These are phyloP conservation scores for Toxicodendron radicans DNA, from an alignment of 345 rosid species.

Conservation along the genomic window DNA sequence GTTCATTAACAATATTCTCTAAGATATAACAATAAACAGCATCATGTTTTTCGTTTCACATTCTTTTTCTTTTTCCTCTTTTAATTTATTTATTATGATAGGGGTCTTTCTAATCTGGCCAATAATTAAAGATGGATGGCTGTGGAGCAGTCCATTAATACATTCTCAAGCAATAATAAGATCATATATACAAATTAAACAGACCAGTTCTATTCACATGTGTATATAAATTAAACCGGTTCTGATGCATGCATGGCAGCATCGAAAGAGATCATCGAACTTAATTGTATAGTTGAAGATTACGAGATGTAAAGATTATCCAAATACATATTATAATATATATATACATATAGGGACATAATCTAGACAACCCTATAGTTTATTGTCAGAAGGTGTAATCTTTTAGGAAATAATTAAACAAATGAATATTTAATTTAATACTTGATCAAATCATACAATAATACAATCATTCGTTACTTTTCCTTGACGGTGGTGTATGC, in stretches of 20 bases:
- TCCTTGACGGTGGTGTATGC: constrained; percentile 15
- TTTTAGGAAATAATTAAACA: background rate
- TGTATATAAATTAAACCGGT: too few species aligned
- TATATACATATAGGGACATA: background rate
- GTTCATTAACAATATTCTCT: too few species aligned
- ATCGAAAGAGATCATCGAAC: background rate
- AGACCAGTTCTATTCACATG: too few species aligned
- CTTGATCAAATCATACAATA: background rate
- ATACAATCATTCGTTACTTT: constrained; percentile 14
- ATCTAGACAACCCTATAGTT: background rate
- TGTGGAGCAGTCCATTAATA: too few species aligned
- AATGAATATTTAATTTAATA: background rate
- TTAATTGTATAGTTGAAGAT: constrained; percentile 5
- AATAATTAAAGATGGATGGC: too few species aligned
- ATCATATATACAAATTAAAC: too few species aligned
- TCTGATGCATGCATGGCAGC: background rate
- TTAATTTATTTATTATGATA: too few species aligned
- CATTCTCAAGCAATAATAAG: too few species aligned
- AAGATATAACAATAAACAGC: too few species aligned
- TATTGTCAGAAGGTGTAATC: background rate
- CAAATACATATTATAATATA: background rate
- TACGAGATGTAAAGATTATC: constrained; percentile 3
- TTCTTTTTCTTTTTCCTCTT: too few species aligned
- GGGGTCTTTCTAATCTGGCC: too few species aligned
- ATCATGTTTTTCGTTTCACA: too few species aligned